Conservation (phyloP, 306 rosid species). For the Trifolium repens region DNA sequence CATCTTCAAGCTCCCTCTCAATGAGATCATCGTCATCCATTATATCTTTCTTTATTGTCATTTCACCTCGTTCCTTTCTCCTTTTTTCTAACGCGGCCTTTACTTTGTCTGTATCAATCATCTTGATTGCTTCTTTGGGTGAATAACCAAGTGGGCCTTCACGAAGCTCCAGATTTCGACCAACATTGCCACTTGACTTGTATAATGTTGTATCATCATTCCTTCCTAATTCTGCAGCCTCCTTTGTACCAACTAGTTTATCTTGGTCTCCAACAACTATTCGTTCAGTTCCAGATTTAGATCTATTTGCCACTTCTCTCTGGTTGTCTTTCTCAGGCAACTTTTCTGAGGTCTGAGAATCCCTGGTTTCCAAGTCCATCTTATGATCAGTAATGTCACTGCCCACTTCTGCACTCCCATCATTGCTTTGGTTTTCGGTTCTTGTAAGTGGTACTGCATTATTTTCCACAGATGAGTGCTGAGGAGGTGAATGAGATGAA, state of each 20-base stretch:
- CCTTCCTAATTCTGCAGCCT: conserved; percentile 57
- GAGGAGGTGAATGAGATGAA: conserved; percentile 42
- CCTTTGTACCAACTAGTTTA: conserved; percentile 53
- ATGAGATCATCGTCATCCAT: conserved; percentile 93
- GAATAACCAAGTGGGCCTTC: conserved; percentile 61
- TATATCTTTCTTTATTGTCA: conserved; percentile 65
- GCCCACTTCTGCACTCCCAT: conserved; percentile 66
- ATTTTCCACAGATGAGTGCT: conserved; percentile 41
- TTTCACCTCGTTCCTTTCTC: conserved; percentile 70
- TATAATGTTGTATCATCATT: conserved; percentile 32
- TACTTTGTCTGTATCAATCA: conserved; percentile 79
- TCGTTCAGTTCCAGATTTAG: conserved; percentile 46
- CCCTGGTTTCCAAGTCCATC: conserved; percentile 63
- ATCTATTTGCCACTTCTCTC: conserved; percentile 40
- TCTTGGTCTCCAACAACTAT: conserved; percentile 59
- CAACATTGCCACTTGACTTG: conserved; percentile 29
- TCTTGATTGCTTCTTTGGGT: conserved; percentile 82
- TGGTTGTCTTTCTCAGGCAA: conserved; percentile 50
- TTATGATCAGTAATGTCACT: conserved; percentile 68
- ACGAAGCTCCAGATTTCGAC: conserved; percentile 43
- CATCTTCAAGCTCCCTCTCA: conserved; percentile 94
- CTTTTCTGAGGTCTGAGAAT: conserved; percentile 50
- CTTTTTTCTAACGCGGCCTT: conserved; percentile 89
- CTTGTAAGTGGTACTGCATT: conserved; percentile 45
- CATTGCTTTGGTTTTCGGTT: conserved; percentile 66